Conservation (phyloP, 192 early-diverging fungal genomes). For the Dissophora ornata region DNA sequence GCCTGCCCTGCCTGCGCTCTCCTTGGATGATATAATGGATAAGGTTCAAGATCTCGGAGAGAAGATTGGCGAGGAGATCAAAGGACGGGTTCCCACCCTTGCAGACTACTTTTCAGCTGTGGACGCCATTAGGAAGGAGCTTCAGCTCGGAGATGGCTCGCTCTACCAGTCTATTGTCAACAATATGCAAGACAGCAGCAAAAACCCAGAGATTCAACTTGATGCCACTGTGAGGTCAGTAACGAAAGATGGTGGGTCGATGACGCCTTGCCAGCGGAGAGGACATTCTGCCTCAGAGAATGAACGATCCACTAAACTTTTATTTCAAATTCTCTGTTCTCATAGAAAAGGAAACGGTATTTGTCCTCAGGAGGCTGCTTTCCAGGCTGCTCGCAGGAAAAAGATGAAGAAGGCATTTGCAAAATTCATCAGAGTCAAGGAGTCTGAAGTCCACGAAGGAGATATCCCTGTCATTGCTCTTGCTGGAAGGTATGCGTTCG, state of each 20-base stretch:
- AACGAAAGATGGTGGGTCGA: background rate
- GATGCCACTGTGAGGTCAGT: conserved; percentile 56
- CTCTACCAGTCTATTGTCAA: conserved; percentile 45
- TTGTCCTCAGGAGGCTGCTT: conserved; percentile 60
- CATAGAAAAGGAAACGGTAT: conserved; percentile 53
- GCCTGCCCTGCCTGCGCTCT: conserved; percentile 16
- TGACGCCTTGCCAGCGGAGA: conserved; percentile 11
- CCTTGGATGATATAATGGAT: conserved; percentile 40
- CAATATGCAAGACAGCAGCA: conserved; percentile 41
- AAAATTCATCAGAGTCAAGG: conserved; percentile 76
- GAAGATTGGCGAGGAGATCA: conserved; percentile 52
- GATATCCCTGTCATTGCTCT: conserved; percentile 80
- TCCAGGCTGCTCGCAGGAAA: conserved; percentile 58
- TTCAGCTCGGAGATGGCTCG: conserved; percentile 52
- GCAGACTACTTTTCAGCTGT: conserved; percentile 47
- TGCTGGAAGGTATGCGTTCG: conserved; percentile 73
- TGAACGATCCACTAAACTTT: conserved; percentile 9
- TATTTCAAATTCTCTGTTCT: background rate
- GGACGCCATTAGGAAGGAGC: conserved; percentile 34
- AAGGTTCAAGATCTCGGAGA: conserved; percentile 35
- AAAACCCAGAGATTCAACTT: conserved; percentile 58
- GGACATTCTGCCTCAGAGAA: conserved; percentile 24
- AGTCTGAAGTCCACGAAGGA: conserved; percentile 67
- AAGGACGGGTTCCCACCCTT: conserved; percentile 39
- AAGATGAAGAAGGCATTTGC: conserved; percentile 74